Evolutionary conservation across 306 rosid genomes (phyloP).

Genomic region (Datisca glomerata): DNA sequence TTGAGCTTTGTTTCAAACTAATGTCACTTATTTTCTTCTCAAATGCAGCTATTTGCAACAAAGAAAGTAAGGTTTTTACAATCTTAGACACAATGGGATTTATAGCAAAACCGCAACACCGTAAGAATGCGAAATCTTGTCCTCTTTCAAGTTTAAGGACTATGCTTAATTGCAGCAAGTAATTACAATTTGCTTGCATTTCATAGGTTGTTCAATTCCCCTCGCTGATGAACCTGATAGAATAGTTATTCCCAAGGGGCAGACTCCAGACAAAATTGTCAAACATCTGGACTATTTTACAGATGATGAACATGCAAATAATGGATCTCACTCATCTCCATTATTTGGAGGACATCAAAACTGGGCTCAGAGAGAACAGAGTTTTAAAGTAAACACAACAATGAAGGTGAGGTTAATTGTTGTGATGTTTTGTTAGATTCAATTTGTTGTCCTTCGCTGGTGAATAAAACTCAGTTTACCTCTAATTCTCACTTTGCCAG

Average conservation of each 20-base stretch:
- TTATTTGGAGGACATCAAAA: constrained; percentile 80
- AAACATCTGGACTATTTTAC: constrained; percentile 39
- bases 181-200: constrained; percentile 13
- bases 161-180: constrained; percentile 3
- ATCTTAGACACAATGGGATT: constrained; percentile 64
- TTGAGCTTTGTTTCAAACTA: constrained; percentile 9
- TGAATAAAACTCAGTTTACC: too few species aligned
- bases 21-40: constrained; percentile 18
- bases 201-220: constrained; percentile 77
- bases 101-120: constrained; percentile 52
- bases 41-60: constrained; percentile 82
- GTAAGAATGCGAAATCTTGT: constrained; percentile 35
- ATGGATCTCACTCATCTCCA: constrained; percentile 37
- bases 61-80: constrained; percentile 67
- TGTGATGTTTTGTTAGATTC: constrained; percentile 8
- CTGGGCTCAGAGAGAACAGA: constrained; percentile 74
- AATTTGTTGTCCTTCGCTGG: background rate
- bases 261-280: constrained; percentile 48
- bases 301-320: constrained; percentile 31
- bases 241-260: constrained; percentile 56
- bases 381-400: constrained; percentile 57
- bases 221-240: constrained; percentile 51
- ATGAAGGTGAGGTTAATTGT: constrained; percentile 56
- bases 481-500: too few species aligned
- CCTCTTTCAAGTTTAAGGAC: constrained; percentile 12